Base-by-base conservation (phyloP, 768 basidiomycete species). In the Collybia sordida region DNA sequence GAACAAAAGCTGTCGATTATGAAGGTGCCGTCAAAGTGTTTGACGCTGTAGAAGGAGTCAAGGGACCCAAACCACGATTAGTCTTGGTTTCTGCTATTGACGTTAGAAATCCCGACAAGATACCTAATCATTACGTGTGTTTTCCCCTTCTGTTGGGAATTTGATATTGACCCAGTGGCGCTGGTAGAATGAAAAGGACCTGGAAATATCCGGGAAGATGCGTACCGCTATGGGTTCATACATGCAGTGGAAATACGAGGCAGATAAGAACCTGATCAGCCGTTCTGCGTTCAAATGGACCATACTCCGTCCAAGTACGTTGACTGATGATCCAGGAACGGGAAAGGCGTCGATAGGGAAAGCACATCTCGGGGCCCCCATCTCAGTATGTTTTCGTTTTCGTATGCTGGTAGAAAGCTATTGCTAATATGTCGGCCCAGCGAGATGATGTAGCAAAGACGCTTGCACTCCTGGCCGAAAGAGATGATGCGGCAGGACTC, bases 21-120 rank as follows among this genome's bases (percentile, higher is more conserved):
- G 80, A 83, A 42, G 85, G 84, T 6, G 83, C 84, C 0, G 53
- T 88, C 37, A 88, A 86, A 63, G 76, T 85, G 2, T 86, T 82
- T 57, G 85, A 88, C 58, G 86, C 85, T 1, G 69, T 88, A 42
- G 85, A 86, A 60, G 65, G 39, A 0, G 67, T 82, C 3, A 56
- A 73, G 38, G 71, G 70, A 1, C 46, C 57, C 21, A 77, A 75
- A 51, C 82, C 82, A 24, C 63, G 81, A 42, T 61, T 86, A 42
- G 70, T 86, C 35, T 62, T 83, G 47, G 79, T 88, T 34, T 83
- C 82, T 19, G 79, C 80, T 1, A 66, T 83, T 14, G 83, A 86
- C 57, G 60, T 80, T 0, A 66, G 85, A 24, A 70, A 83, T 55
- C 73, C 71, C 14, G 67, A 72, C 15, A 72, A 70, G 54, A 63